These are phyloP conservation scores for Aspergillus quadrilineatus DNA, from an alignment of 2,329 filamentous ascomycete species.

Conservation along the genomic window DNA sequence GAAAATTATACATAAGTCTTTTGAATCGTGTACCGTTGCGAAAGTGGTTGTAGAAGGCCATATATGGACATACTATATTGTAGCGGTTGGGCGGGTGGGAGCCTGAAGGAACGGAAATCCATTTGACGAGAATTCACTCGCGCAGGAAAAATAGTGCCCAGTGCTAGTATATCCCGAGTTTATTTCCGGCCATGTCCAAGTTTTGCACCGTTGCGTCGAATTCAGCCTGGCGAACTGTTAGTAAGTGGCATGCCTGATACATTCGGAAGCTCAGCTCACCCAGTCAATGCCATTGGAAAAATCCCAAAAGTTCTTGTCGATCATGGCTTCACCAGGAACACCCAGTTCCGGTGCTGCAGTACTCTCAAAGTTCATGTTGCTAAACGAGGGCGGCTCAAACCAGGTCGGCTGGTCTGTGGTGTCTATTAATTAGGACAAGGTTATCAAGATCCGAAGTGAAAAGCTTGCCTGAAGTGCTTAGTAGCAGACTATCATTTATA, in stretches of 20 bases:
- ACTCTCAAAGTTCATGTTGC: not conserved
- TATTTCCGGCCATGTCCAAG: not conserved
- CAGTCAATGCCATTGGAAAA: slow-evolving; percentile 3
- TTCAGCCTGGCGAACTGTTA: not conserved
- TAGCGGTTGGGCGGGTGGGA: no score
- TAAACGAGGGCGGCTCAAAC: no score
- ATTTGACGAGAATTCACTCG: no score
- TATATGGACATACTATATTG: no score
- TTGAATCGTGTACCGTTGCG: no score
- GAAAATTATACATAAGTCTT: no score
- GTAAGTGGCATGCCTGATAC: not conserved
- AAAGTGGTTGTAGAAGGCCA: no score
- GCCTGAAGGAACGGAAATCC: no score
- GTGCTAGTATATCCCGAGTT: not conserved
- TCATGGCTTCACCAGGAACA: not conserved
- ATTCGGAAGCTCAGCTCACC: not conserved
- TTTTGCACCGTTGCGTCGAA: slow-evolving; percentile 5
- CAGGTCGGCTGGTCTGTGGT: not conserved
- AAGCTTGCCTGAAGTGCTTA: not conserved
- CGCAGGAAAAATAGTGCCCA: not conserved
- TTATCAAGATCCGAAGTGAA: not conserved
- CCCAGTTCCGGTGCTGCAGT: not conserved
- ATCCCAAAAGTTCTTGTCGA: slow-evolving; percentile 1
- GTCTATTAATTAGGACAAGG: not conserved
- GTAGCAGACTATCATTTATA: not conserved